Base-by-base conservation (phyloP, 106 monocot species). In the Dendrobium chrysotoxum region DNA sequence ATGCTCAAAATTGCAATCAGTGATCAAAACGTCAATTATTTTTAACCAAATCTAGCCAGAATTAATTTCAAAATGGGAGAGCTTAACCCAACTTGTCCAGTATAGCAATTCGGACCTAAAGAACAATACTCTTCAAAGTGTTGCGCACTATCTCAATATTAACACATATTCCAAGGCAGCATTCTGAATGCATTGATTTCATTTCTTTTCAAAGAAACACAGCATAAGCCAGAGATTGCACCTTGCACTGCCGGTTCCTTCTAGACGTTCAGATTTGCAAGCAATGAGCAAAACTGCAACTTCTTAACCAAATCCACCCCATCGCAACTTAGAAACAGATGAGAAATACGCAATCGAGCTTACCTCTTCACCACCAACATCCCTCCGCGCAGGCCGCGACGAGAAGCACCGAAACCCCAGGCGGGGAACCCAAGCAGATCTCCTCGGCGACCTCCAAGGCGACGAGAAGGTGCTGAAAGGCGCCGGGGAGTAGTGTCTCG, bases 381-480 rank as follows among this genome's bases (percentile, higher is more conserved):
- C 67, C 3, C 13, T 44, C 28, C 75, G 66, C 11, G 77, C 20
- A 11, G 50, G 50, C 28, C 38, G 20, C 68, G 45, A 67, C 3
- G 77, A 77, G 8, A 67, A 77, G 68, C 82, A 82, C 4, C 53
- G 77, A 50, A 77, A n/a, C 82, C 82, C 82, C 28, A 28, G n/a
- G 50, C 68, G 28, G 1, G 20, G 73, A 25, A 28, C 23, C 74
- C 54, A 74, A 35, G 15, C 58, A 31, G 40, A 18, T 76, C 61
- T 82, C 30, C 44, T 28, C 7, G 61, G 46, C 16, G 50, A 13
- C 50, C 72, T 40, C 72, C 4, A 38, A 72, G 12, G 16, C 39
- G 39, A 39, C 39, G 39, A 39, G 72, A 72, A 72, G 72, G 6
- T 13, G 15, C 2, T 18, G 31, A 10, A 15, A 30, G 72, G 18